A percentile compares a stretch with the other conserved stretches of the same genome.
phyloP scores from a whole-genome alignment of 495 filamentous ascomycete species.

The Penicillium roqueforti region DNA sequence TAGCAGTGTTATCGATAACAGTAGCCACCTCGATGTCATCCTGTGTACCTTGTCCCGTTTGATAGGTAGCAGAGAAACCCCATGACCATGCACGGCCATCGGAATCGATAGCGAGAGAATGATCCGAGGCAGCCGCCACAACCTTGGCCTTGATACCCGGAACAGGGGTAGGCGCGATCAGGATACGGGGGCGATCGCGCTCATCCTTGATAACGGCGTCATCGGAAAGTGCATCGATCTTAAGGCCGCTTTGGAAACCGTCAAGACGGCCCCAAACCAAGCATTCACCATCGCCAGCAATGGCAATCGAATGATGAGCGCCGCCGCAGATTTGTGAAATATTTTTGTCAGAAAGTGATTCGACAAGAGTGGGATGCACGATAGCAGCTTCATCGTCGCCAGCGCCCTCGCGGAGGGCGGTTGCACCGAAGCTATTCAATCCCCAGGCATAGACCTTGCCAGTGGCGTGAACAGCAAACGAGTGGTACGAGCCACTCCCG shows the following conservation, averaged over 20 bases:
- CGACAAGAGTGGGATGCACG: conserved; percentile 54
- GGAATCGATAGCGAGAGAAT: conserved; percentile 53
- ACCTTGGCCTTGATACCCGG: conserved; percentile 41
- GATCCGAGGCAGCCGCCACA: conserved; percentile 52
- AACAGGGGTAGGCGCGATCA: conserved; percentile 50
- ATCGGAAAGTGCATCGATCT: conserved; percentile 46
- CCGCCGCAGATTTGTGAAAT: conserved; percentile 52
- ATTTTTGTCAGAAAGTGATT: conserved; percentile 47
- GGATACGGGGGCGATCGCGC: conserved; percentile 48
- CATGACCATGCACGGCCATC: conserved; percentile 57
- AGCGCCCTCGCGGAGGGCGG: conserved; percentile 64
- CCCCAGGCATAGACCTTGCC: conserved; percentile 80
- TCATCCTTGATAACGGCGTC: conserved; percentile 47
- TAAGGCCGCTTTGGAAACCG: conserved; percentile 54
- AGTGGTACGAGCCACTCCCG: conserved; percentile 53
- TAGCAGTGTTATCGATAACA: conserved; percentile 55
- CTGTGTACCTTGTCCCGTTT: conserved; percentile 55
- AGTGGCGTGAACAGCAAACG: conserved; percentile 67
- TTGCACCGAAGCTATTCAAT: conserved; percentile 80
- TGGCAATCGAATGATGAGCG: conserved; percentile 54
- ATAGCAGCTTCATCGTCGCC: conserved; percentile 61
- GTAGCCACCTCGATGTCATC: conserved; percentile 58
- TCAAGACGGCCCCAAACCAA: conserved; percentile 61
- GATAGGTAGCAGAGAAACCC: conserved; percentile 62
- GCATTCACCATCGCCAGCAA: conserved; percentile 50